phyloP scores from a whole-genome alignment of 2,329 filamentous ascomycete genomes.

The Beauveria brongniartii region DNA sequence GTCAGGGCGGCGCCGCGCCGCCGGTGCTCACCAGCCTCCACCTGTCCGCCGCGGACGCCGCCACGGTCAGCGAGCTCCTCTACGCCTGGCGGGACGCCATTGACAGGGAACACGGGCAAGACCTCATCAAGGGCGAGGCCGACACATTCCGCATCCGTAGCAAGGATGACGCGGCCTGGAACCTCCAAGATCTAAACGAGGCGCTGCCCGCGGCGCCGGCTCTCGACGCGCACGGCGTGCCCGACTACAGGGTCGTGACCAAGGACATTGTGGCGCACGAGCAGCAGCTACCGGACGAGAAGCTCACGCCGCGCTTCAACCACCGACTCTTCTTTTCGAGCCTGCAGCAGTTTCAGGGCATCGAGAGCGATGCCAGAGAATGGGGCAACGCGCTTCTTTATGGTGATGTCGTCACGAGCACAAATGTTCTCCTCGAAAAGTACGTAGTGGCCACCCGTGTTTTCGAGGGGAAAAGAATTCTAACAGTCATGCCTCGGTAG shows the following conservation, averaged over 20 bases:
- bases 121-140: slow-evolving; percentile 70
- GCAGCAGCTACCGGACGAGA: slow-evolving; percentile 54
- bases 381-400: slow-evolving; percentile 81
- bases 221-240: slow-evolving; percentile 45
- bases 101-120: slow-evolving; percentile 54
- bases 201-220: slow-evolving; percentile 34
- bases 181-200: slow-evolving; percentile 44
- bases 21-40: slow-evolving; percentile 78
- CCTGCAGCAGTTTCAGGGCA: slow-evolving; percentile 55
- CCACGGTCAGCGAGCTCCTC: slow-evolving; percentile 60
- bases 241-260: slow-evolving; percentile 65
- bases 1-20: slow-evolving; percentile 57
- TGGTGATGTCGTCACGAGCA: slow-evolving; percentile 87
- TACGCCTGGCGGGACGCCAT: slow-evolving; percentile 60
- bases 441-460: slow-evolving; percentile 25
- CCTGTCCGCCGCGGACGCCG: slow-evolving; percentile 61
- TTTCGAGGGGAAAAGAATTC: slow-evolving; percentile 10
- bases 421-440: slow-evolving; percentile 89
- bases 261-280: slow-evolving; percentile 73
- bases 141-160: slow-evolving; percentile 77
- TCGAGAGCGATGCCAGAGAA: slow-evolving; percentile 46
- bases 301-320: slow-evolving; percentile 79
- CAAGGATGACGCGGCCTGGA: slow-evolving; percentile 48
- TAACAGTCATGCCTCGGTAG: slow-evolving; percentile 37
- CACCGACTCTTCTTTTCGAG: slow-evolving; percentile 71